Percentiles rank a stretch among this genome's conserved stretches.
These are phyloP conservation scores for Tricholoma sp. DNA, from an alignment of 768 basidiomycete genomes.

Conservation along the genomic window DNA sequence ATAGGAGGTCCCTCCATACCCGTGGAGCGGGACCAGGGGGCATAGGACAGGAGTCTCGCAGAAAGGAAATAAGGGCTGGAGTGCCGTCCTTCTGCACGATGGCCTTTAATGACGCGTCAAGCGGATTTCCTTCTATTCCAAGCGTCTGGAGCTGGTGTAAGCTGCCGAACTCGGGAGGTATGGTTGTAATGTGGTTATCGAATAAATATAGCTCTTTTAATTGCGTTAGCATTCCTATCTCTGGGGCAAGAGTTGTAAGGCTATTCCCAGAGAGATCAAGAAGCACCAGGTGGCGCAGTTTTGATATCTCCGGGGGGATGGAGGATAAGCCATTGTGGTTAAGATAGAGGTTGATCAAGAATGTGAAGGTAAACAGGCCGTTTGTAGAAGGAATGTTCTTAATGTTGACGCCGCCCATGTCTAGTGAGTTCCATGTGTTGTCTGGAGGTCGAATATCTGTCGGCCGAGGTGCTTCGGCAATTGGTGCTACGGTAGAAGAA, in stretches of 20 bases:
- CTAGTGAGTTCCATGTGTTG: slow-evolving; percentile 85
- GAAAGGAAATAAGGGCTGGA: slow-evolving; percentile 74
- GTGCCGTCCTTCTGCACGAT: slow-evolving; percentile 97
- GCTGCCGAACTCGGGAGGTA: slow-evolving; percentile 86
- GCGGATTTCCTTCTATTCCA: slow-evolving; percentile 95
- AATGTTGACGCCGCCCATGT: slow-evolving; percentile 94
- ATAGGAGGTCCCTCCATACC: slow-evolving; percentile 62
- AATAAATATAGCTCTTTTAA: slow-evolving; percentile 93
- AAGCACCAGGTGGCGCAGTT: slow-evolving; percentile 78
- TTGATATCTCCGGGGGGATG: slow-evolving; percentile 79
- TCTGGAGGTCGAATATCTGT: slow-evolving; percentile 61
- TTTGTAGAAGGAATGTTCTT: slow-evolving; percentile 81
- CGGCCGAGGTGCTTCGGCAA: slow-evolving; percentile 61
- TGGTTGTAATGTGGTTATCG: slow-evolving; percentile 85
- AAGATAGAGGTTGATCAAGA: slow-evolving; percentile 91
- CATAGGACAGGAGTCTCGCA: slow-evolving; percentile 91
- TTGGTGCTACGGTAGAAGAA: slow-evolving; percentile 71
- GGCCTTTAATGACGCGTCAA: slow-evolving; percentile 70
- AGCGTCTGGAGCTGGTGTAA: slow-evolving; percentile 89
- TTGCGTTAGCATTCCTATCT: slow-evolving; percentile 85
- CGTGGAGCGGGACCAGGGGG: slow-evolving; percentile 79
- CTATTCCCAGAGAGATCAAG: slow-evolving; percentile 92
- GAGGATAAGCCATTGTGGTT: slow-evolving; percentile 86
- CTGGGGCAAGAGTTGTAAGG: slow-evolving; percentile 71
- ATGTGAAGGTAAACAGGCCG: slow-evolving; percentile 81